A percentile compares a stretch with the other conserved stretches of the same genome.
Conservation (phyloP, 371 early-diverging fungal species). For the Rhizopus stolonifer region DNA sequence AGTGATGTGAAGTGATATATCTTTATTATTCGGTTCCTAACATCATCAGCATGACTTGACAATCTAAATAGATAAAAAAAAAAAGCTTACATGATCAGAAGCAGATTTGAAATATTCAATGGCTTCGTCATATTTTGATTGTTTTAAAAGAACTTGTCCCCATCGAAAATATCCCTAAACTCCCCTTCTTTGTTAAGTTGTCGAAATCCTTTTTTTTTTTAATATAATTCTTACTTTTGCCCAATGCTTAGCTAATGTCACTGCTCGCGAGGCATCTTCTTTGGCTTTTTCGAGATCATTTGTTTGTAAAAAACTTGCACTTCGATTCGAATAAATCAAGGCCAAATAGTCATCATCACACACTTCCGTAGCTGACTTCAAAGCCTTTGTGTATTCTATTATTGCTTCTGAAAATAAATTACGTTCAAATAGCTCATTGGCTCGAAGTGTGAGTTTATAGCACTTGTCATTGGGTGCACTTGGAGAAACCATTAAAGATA, state of each 20-base stretch:
- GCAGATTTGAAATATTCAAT: slow-evolving; percentile 58
- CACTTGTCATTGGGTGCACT: slow-evolving; percentile 43
- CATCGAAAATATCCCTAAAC: slow-evolving; percentile 70
- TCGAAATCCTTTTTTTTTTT: neutral
- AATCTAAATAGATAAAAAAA: neutral
- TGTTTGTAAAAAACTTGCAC: slow-evolving; percentile 54
- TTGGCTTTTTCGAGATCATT: slow-evolving; percentile 56
- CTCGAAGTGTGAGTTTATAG: slow-evolving; percentile 39
- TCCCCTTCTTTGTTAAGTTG: no score
- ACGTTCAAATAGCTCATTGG: slow-evolving; percentile 63
- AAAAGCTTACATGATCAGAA: slow-evolving; percentile 33
- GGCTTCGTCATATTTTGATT: slow-evolving; percentile 58
- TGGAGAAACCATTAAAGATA: slow-evolving; percentile 5
- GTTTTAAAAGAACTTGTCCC: slow-evolving; percentile 67
- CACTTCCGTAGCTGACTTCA: slow-evolving; percentile 35
- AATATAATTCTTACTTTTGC: slow-evolving; percentile 54
- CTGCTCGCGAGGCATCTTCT: slow-evolving; percentile 63
- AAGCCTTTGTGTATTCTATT: slow-evolving; percentile 63
- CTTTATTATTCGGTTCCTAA: slow-evolving; percentile 56
- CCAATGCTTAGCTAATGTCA: slow-evolving; percentile 67
- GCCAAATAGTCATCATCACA: slow-evolving; percentile 45
- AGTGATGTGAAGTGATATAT: slow-evolving; percentile 51
- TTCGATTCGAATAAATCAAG: slow-evolving; percentile 69
- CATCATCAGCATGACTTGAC: neutral
- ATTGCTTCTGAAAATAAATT: slow-evolving; percentile 56